Base-by-base conservation (phyloP, 169 alveolate genomes). In the Cryptosporidium ubiquitum region DNA sequence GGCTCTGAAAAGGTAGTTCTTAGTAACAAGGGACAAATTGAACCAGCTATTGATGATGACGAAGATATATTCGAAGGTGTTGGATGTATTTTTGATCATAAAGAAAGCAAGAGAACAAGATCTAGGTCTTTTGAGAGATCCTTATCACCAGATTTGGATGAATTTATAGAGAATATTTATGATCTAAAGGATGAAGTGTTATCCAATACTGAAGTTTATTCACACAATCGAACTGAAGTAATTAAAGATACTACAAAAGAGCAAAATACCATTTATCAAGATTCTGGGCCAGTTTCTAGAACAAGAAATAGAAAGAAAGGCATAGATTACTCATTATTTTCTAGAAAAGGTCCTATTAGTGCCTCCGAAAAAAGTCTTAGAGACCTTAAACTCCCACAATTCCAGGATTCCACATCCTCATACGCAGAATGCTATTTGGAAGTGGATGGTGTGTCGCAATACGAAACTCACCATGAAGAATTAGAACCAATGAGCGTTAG, bases 371-470 rank as follows among this genome's bases (percentile, higher is more conserved):
- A 44, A 10, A 29, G 42, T 20, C 9, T n/a, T 5, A 33, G 16
- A 0, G 29, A 49, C 31, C 40, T 33, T n/a, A 69, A 42, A 20
- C 61, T 69, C 9, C 61, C 84, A 3, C 39, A 49, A 73, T 73
- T 73, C 20, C 61, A 73, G 26, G 57, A 33, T 33, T 52, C 85
- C 1, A 31, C 70, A 3, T 55, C 85, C 55, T 64, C 73, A 9
- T 79, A 79, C 18, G 58, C 75, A n/a, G 89, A 79, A 44, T 79
- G 89, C 37, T 79, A 79, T 26, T 44, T 61, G 33, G 89, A 79
- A 7, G 75, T 79, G 12, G 89, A 64, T 6, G 89, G 89, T 16
- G 49, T 61, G 14, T 42, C 61, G 5, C 69, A 40, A 5, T 58
- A 60, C 39, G 89, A 79, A 49, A 79, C 89, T 18, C 61, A 61